Conservation (phyloP, 306 rosid species). For the Fragaria nilgerrensis region DNA sequence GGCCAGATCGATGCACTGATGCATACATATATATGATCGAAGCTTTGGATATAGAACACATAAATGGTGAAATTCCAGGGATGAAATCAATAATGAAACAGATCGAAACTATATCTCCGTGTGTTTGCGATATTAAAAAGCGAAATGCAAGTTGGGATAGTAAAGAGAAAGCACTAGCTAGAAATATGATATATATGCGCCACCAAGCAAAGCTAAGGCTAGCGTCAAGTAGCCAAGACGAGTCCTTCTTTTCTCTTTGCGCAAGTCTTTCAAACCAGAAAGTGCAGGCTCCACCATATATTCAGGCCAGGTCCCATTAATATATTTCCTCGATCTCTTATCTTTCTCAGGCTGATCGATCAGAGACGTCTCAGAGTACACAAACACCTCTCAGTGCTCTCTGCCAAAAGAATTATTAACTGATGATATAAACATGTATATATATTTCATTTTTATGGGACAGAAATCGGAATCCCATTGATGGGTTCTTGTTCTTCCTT, state of each 20-base stretch:
- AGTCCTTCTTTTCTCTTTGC: not conserved
- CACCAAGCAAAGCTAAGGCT: conserved; percentile 14
- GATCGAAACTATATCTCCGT: not conserved
- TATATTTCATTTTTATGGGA: conserved; percentile 40
- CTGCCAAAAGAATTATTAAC: conserved; percentile 38
- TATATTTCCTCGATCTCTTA: conserved; percentile 7
- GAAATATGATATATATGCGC: conserved; percentile 11
- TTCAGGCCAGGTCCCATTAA: conserved; percentile 4
- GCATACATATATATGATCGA: not conserved
- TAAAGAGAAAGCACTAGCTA: conserved; percentile 5
- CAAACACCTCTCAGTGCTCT: conserved; percentile 32
- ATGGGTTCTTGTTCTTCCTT: conserved; percentile 41
- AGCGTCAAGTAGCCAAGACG: conserved; percentile 9
- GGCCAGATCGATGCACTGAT: not conserved
- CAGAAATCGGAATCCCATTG: conserved; percentile 78
- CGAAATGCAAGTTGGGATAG: conserved; percentile 1
- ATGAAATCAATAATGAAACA: not conserved
- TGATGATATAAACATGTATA: not conserved
- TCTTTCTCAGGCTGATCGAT: conserved; percentile 4
- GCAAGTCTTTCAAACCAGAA: conserved; percentile 1
- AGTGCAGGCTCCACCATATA: conserved; percentile 10
- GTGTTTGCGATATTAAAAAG: not conserved
- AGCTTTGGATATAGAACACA: not conserved
- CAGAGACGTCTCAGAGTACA: conserved; percentile 1
- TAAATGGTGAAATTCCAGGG: not conserved